A percentile compares a stretch with the other conserved stretches of the same genome.
Evolutionary conservation across 169 alveolate genomes (phyloP).

Genomic region (Cryptosporidium tyzzeri): DNA sequence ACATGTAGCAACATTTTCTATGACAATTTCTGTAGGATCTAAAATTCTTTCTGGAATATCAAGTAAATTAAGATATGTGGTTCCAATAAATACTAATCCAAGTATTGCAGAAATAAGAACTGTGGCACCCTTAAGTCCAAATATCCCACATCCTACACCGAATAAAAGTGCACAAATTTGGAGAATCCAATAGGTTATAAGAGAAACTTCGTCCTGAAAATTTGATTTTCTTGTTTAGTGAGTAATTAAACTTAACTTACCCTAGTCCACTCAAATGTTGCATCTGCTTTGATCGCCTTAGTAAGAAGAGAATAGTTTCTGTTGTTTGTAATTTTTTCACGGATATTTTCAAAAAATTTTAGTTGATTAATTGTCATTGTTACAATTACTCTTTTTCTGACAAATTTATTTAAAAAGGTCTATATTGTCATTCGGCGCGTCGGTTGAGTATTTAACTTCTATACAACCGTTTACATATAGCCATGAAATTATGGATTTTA

Average conservation of each 20-base stretch:
- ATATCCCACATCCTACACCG: conserved; percentile 30
- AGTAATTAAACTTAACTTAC: conserved; percentile 15
- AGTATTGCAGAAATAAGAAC: conserved; percentile 56
- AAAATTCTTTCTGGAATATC: conserved; percentile 69
- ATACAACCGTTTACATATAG: conserved; percentile 29
- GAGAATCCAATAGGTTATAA: conserved; percentile 57
- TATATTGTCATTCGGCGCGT: conserved; percentile 10
- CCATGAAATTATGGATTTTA: conserved; percentile 58
- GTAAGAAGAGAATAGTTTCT: conserved; percentile 20
- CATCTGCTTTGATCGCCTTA: conserved; percentile 53
- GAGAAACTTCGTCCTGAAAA: conserved; percentile 68
- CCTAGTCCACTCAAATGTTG: conserved; percentile 62
- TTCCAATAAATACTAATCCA: conserved; percentile 49
- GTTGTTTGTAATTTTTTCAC: neutral
- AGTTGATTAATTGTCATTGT: neutral
- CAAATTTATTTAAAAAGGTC: neutral
- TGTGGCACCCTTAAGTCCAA: conserved; percentile 31
- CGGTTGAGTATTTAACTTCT: neutral
- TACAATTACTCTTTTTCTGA: neutral
- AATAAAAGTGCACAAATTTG: conserved; percentile 40
- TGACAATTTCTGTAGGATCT: conserved; percentile 68
- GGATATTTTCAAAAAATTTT: neutral
- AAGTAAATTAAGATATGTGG: conserved; percentile 18
- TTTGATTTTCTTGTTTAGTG: neutral
- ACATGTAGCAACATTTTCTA: conserved; percentile 60